A percentile compares a stretch with the other conserved stretches of the same genome.
Evolutionary conservation across 805 yeast species (phyloP).

Genomic region (Candida insectalens): DNA sequence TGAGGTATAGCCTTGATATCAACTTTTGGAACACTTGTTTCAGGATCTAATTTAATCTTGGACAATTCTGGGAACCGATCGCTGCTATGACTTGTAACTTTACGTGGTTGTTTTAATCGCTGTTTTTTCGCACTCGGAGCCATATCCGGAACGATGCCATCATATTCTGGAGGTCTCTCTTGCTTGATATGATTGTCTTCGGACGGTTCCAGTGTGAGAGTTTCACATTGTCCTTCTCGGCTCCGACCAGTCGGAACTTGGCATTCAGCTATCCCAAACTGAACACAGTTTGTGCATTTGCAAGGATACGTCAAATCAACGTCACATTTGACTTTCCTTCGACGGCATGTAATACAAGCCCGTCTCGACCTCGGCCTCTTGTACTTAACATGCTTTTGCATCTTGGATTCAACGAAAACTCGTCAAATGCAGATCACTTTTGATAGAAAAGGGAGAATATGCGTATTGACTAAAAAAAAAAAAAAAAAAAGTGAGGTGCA

Average conservation of each 20-base stretch:
- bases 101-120: no score
- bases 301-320: conserved; percentile 43
- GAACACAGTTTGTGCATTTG: conserved; percentile 55
- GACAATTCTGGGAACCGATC: conserved; percentile 20
- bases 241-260: conserved; percentile 32
- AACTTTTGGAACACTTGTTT: conserved; percentile 9
- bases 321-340: conserved; percentile 74
- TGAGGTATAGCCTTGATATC: conserved; percentile 13
- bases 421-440: background rate
- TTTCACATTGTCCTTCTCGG: no score
- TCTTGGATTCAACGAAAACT: background rate
- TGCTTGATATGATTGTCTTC: no score
- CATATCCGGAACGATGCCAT: no score
- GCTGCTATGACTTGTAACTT: no score
- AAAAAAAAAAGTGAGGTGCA: no score
- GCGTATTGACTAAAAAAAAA: no score
- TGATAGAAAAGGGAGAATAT: background rate
- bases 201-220: no score
- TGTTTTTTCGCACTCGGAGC: no score
- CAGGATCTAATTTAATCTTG: conserved; percentile 14
- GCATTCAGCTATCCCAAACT: conserved; percentile 60
- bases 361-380: conserved; percentile 55
- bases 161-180: no score
- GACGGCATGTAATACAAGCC: conserved; percentile 72
- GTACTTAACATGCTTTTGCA: background rate